Evolutionary conservation across 108 stramenopile genomes (phyloP).

Genomic region (Skeletonema marinoi): DNA sequence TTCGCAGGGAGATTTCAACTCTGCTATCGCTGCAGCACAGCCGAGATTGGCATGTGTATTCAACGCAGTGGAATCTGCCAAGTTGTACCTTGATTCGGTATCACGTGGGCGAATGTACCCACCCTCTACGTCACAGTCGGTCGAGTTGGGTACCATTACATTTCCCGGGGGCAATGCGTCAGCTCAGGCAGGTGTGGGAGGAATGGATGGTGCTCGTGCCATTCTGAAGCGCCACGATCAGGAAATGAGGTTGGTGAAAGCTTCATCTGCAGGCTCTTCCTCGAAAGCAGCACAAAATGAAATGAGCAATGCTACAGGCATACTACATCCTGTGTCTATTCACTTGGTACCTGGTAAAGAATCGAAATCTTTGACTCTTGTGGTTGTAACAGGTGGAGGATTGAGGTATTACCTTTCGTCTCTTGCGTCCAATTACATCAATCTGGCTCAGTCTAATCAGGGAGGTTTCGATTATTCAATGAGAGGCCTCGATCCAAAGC

Average conservation of each 20-base stretch:
- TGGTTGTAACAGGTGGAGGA: slow-evolving; percentile 82
- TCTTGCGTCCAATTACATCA: slow-evolving; percentile 43
- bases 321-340: slow-evolving; percentile 74
- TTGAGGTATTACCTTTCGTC: slow-evolving; percentile 80
- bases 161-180: slow-evolving; percentile 76
- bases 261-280: slow-evolving; percentile 3
- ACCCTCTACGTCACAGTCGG: slow-evolving; percentile 44
- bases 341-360: slow-evolving; percentile 70
- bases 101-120: slow-evolving; percentile 72
- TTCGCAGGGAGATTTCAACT: not conserved
- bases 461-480: slow-evolving; percentile 26
- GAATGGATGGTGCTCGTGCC: slow-evolving; percentile 85
- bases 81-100: slow-evolving; percentile 78
- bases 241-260: slow-evolving; percentile 36
- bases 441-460: slow-evolving; percentile 33
- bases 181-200: slow-evolving; percentile 86
- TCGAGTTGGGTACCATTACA: slow-evolving; percentile 54
- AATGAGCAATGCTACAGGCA: slow-evolving; percentile 31
- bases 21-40: slow-evolving; percentile 5
- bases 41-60: slow-evolving; percentile 60
- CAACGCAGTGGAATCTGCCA: slow-evolving; percentile 62
- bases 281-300: slow-evolving; percentile 12
- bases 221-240: slow-evolving; percentile 69
- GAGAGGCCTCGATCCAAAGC: slow-evolving; percentile 11
- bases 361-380: slow-evolving; percentile 71